phyloP scores from a whole-genome alignment of 306 rosid species.

The Glycine tomentella region DNA sequence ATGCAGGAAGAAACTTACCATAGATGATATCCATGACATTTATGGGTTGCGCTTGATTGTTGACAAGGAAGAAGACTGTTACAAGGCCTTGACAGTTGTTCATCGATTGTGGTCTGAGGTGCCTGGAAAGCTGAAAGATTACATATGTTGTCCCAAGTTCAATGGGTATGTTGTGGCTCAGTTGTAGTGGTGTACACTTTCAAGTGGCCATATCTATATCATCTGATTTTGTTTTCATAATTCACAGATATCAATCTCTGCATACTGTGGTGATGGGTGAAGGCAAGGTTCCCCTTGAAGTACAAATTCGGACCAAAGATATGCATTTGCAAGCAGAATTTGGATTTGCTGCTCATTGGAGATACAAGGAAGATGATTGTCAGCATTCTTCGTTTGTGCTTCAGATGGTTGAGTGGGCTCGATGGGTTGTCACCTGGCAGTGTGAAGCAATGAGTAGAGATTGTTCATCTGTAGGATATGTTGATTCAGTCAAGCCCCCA shows the following conservation, averaged over 20 bases:
- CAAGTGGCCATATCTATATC: not conserved
- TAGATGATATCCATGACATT: slow-evolving; percentile 92
- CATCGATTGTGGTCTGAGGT: slow-evolving; percentile 84
- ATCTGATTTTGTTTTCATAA: slow-evolving; percentile 44
- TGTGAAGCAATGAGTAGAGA: slow-evolving; percentile 90
- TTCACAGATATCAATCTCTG: slow-evolving; percentile 80
- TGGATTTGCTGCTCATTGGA: slow-evolving; percentile 99
- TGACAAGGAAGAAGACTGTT: slow-evolving; percentile 90
- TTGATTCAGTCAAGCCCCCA: slow-evolving; percentile 69
- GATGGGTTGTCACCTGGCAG: slow-evolving; percentile 99
- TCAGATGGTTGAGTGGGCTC: slow-evolving; percentile 99
- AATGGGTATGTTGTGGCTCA: slow-evolving; percentile 73
- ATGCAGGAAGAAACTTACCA: slow-evolving; percentile 81
- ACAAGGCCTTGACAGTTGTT: slow-evolving; percentile 76
- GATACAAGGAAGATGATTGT: slow-evolving; percentile 96
- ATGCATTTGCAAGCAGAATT: slow-evolving; percentile 98
- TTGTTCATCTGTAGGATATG: slow-evolving; percentile 57
- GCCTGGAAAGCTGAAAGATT: slow-evolving; percentile 90
- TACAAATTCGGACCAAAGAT: slow-evolving; percentile 90
- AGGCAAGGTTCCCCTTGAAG: slow-evolving; percentile 81
- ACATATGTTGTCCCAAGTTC: slow-evolving; percentile 77
- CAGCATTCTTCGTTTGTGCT: slow-evolving; percentile 90
- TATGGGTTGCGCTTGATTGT: slow-evolving; percentile 92
- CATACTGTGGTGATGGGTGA: slow-evolving; percentile 94
- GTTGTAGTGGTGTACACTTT: slow-evolving; percentile 5